Base-by-base conservation (phyloP, 2,329 filamentous ascomycete species). In the Neofusicoccum ribis region DNA sequence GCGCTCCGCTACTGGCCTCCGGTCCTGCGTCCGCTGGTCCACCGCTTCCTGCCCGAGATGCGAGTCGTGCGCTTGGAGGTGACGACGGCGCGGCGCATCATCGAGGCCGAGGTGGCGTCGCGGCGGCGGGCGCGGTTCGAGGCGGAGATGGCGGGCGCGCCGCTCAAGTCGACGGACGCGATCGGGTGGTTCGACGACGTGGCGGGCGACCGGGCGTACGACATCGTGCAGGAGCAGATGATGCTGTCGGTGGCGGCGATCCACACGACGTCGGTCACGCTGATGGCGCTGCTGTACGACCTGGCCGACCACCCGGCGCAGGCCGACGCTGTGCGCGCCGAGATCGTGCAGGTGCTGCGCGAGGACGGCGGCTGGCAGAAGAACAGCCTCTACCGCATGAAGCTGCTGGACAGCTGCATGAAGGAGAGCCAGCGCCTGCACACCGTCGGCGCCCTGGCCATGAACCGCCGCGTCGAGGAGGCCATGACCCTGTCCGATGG, bases 1-100 rank as follows among this genome's bases (percentile, higher is more conserved):
- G 63, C 74, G 2, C 70, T 80, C 5, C 76, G 77, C 43, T 70
- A 73, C 31, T 69, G 76, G 44, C 79, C 80, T 11, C 65, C 67
- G 0, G 70, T 75, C 36, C 65, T 79, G 5, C 75, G 76, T 27
- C 75, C 76, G 1, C 23, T 78, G 2, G 68, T 76, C 0, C 75
- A 78, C 17, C 68, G 64, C 14, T 72, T 79, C 47, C 69, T 80
- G 1, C 76, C 78, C 2, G 67, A 72, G 43, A 60, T 60, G 56
- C 71, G 70, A 5, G 69, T 70, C 17, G 71, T 79, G 44, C 71
- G 70, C 3, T 69, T 70, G 15, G 71, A 76, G 23, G 64, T 78
- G 5, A 68, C 65, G 1, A 73, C 71, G 47, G 74, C 74, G 5
- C 73, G 74, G 39, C 65, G 71, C 34, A 69, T 80, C 11, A 72